Evolutionary conservation across 1,284 basidiomycete genomes (phyloP).

Genomic region (Trichosporon sp.): DNA sequence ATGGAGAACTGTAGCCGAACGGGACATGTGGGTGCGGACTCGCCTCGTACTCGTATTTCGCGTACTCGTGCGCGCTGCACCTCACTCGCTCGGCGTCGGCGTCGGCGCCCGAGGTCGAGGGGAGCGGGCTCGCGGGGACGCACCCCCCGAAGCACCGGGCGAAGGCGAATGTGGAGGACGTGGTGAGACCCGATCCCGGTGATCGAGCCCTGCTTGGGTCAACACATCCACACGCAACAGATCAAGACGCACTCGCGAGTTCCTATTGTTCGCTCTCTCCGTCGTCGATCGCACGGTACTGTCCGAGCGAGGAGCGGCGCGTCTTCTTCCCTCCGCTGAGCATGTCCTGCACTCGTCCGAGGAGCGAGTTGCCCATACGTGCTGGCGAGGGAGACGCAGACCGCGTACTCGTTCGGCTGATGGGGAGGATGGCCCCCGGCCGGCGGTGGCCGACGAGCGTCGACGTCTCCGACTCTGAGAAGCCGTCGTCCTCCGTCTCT

Average conservation of each 20-base stretch:
- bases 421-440: slow-evolving; percentile 33
- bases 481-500: slow-evolving; percentile 33
- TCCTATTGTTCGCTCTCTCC: slow-evolving; percentile 58
- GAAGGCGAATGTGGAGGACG: background rate
- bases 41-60: background rate
- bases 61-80: background rate
- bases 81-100: background rate
- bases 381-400: slow-evolving; percentile 29
- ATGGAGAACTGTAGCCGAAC: background rate
- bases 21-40: background rate
- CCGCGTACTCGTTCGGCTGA: slow-evolving; percentile 14
- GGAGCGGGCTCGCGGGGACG: background rate
- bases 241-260: slow-evolving; percentile 54
- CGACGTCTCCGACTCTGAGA: slow-evolving; percentile 56
- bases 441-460: slow-evolving; percentile 51
- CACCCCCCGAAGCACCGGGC: background rate
- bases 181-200: slow-evolving; percentile 3
- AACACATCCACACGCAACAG: background rate
- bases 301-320: slow-evolving; percentile 25
- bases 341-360: slow-evolving; percentile 48
- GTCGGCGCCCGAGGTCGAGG: too few relatives aligned
- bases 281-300: slow-evolving; percentile 55
- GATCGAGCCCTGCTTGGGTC: background rate
- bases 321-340: slow-evolving; percentile 51
- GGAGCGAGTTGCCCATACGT: slow-evolving; percentile 32